phyloP scores from a whole-genome alignment of 75 land plant species.

The Pinus tabuliformis region DNA sequence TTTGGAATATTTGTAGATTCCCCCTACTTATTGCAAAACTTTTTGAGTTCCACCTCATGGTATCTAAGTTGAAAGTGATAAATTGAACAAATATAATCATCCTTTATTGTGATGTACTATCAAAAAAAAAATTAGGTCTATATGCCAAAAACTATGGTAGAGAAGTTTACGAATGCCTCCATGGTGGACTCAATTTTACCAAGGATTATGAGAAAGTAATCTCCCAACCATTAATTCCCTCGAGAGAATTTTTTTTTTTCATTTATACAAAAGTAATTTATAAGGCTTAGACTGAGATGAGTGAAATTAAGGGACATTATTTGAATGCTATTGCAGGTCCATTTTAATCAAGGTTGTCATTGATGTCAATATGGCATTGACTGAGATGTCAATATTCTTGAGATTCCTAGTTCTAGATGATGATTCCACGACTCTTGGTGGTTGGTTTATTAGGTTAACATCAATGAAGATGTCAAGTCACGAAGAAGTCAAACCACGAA shows the following conservation, averaged over 20 bases:
- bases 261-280: constrained; percentile 10
- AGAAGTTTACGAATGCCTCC: constrained; percentile 15
- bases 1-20: constrained; percentile 23
- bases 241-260: background rate
- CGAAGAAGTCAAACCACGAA: too few relatives aligned
- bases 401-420: too few relatives aligned
- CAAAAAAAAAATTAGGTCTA: constrained; percentile 13
- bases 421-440: too few relatives aligned
- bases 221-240: background rate
- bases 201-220: constrained; percentile 30
- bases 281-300: constrained; percentile 10
- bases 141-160: constrained; percentile 12
- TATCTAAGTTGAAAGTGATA: constrained; percentile 17
- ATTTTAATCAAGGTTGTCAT: too few relatives aligned
- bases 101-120: constrained; percentile 20
- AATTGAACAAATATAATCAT: constrained; percentile 17
- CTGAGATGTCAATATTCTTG: too few relatives aligned
- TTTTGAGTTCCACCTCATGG: constrained; percentile 21
- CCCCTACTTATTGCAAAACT: constrained; percentile 26
- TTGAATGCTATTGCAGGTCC: background rate
- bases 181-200: constrained; percentile 25
- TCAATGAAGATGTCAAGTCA: too few relatives aligned
- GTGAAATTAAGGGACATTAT: constrained; percentile 27
- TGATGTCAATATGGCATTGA: too few relatives aligned
- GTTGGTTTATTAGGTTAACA: too few relatives aligned